These are phyloP conservation scores for Naegleria lovaniensis DNA, from an alignment of 208 protist genomes.

Conservation along the genomic window DNA sequence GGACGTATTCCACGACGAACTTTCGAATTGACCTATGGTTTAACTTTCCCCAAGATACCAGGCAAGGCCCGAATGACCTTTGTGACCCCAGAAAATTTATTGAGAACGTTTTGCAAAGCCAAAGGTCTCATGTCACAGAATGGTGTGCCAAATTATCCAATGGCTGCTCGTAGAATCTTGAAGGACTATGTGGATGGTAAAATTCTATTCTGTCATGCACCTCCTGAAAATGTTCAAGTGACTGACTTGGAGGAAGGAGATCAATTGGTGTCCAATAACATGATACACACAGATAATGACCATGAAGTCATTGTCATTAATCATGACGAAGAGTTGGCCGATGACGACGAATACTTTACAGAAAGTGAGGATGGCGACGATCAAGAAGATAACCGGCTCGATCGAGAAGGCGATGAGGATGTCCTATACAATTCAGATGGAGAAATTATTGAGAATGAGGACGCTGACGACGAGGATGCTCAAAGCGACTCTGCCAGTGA, in stretches of 20 bases:
- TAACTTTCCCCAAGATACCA: not conserved
- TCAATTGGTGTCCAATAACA: not conserved
- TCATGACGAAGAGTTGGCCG: not conserved
- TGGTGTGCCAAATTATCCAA: slow-evolving; percentile 77
- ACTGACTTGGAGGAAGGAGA: not conserved
- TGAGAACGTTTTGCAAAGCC: slow-evolving; percentile 60
- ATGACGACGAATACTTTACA: not conserved
- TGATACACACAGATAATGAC: not conserved
- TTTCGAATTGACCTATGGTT: slow-evolving; percentile 32
- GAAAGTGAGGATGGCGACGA: not conserved
- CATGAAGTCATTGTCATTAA: not conserved
- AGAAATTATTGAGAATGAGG: too few species aligned
- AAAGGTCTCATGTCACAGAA: slow-evolving; percentile 90
- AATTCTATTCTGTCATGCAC: not conserved
- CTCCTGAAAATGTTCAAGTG: slow-evolving; percentile 11
- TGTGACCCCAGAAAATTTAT: slow-evolving; percentile 55
- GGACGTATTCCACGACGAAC: not conserved
- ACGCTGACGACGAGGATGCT: not conserved
- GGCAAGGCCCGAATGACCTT: not conserved
- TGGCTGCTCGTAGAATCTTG: slow-evolving; percentile 82
- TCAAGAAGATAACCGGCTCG: not conserved
- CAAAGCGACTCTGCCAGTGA: not conserved
- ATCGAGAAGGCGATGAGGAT: not conserved
- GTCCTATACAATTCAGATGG: not conserved
- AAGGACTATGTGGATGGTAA: slow-evolving; percentile 85